Evolutionary conservation across 306 rosid genomes (phyloP).

Genomic region (Ormosia emarginata): DNA sequence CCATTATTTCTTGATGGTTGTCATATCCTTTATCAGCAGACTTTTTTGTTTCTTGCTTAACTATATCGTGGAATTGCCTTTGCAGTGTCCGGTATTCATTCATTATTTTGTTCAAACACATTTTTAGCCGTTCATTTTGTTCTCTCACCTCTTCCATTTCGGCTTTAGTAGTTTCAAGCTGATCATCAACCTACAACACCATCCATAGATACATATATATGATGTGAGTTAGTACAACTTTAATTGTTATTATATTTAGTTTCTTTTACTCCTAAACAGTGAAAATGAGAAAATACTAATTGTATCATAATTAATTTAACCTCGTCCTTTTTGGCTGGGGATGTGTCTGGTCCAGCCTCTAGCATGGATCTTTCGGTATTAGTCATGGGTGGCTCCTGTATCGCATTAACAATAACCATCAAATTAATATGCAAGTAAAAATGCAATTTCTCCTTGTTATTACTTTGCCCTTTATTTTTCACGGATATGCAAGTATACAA

Average conservation of each 20-base stretch:
- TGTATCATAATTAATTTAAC: conserved; percentile 16
- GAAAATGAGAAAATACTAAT: background rate
- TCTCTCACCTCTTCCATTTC: conserved; percentile 69
- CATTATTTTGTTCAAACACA: conserved; percentile 46
- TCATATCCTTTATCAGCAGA: background rate
- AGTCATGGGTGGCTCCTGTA: conserved; percentile 37
- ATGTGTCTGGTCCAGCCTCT: conserved; percentile 36
- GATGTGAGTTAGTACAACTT: background rate
- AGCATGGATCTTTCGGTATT: conserved; percentile 29
- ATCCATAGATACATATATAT: background rate
- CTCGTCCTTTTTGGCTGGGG: conserved; percentile 49
- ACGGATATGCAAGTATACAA: background rate
- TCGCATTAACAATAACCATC: background rate
- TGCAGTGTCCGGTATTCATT: conserved; percentile 67
- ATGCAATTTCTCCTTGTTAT: background rate
- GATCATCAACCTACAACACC: conserved; percentile 35
- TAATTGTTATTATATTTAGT: background rate
- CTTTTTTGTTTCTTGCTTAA: conserved; percentile 40
- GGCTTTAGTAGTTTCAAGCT: conserved; percentile 58
- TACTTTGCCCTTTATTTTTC: background rate
- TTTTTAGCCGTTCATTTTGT: conserved; percentile 79
- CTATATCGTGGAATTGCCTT: conserved; percentile 46
- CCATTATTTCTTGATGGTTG: conserved; percentile 20
- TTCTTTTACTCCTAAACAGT: background rate
- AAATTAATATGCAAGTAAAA: background rate